These are phyloP conservation scores for Naematelia encephala DNA, from an alignment of 768 basidiomycete genomes.

Conservation along the genomic window DNA sequence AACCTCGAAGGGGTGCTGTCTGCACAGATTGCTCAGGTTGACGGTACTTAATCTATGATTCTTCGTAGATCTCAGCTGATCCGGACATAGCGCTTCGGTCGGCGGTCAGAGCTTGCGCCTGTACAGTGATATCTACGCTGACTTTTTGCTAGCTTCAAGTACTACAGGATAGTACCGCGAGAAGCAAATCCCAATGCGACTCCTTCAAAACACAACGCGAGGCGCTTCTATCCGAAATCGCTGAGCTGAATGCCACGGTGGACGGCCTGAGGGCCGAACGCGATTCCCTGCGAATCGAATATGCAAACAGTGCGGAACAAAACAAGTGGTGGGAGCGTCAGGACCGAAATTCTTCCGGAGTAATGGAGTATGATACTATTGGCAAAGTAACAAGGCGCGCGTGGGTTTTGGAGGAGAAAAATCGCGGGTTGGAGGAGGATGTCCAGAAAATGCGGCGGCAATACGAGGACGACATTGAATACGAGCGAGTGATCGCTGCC, in stretches of 20 bases:
- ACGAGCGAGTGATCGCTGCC: constrained; percentile 22
- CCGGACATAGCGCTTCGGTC: neutral
- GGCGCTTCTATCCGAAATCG: constrained; percentile 13
- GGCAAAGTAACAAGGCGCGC: constrained; percentile 22
- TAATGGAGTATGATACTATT: neutral
- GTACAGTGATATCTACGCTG: neutral
- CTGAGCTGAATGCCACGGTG: neutral
- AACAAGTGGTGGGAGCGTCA: constrained; percentile 16
- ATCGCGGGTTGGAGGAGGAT: constrained; percentile 2
- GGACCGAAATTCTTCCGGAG: neutral
- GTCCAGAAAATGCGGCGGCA: constrained; percentile 5
- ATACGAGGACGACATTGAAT: constrained; percentile 15
- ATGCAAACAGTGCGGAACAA: constrained; percentile 1
- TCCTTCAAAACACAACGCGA: constrained; percentile 9
- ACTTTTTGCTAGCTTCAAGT: neutral
- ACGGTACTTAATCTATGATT: no score
- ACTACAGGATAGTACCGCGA: neutral
- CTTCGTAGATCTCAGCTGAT: no score
- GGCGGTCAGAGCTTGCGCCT: neutral
- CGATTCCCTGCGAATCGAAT: constrained; percentile 10
- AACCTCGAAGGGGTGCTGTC: neutral
- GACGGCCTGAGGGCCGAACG: constrained; percentile 9
- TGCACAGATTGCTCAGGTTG: neutral
- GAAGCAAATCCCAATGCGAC: constrained; percentile 11
- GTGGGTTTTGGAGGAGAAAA: constrained; percentile 21